These are phyloP conservation scores for Fusarium hainanense DNA, from an alignment of 2,329 filamentous ascomycete genomes.

Conservation along the genomic window DNA sequence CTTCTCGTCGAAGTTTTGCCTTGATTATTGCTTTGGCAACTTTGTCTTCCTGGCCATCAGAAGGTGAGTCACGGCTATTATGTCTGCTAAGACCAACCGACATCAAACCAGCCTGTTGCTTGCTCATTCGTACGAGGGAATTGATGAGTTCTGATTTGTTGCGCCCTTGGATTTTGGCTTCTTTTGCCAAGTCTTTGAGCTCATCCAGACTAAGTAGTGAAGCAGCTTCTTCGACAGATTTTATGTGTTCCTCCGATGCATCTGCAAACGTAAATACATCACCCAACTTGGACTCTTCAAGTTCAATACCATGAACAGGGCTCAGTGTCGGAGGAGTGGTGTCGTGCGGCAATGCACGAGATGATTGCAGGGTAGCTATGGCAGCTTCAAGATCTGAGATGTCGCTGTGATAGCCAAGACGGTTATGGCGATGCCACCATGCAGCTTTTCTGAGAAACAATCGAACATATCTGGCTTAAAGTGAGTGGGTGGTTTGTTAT, in stretches of 20 bases:
- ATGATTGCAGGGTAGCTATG: conserved; percentile 71
- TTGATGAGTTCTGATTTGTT: conserved; percentile 84
- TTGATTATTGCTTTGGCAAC: conserved; percentile 10
- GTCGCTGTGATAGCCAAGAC: conserved; percentile 83
- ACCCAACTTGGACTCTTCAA: conserved; percentile 60
- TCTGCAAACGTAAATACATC: conserved; percentile 82
- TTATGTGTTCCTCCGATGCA: conserved; percentile 77
- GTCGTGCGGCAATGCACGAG: conserved; percentile 63
- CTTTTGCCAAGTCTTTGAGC: conserved; percentile 84
- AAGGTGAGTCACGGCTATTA: conserved; percentile 67
- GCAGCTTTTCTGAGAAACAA: conserved; percentile 92
- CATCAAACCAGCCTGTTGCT: conserved; percentile 79
- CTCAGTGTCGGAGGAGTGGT: conserved; percentile 26
- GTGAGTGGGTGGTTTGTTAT: conserved; percentile 13
- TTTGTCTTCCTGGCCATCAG: conserved; percentile 56
- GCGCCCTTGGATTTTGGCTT: conserved; percentile 86
- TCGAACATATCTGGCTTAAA: conserved; percentile 77
- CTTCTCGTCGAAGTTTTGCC: conserved; percentile 44
- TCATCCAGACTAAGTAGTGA: conserved; percentile 87
- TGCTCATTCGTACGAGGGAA: conserved; percentile 78
- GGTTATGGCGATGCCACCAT: conserved; percentile 86
- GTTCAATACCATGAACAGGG: conserved; percentile 47
- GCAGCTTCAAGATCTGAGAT: conserved; percentile 78
- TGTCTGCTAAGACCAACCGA: conserved; percentile 74
- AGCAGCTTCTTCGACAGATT: conserved; percentile 83